phyloP scores from a whole-genome alignment of 169 alveolate genomes.

The Eimeria zaria region DNA sequence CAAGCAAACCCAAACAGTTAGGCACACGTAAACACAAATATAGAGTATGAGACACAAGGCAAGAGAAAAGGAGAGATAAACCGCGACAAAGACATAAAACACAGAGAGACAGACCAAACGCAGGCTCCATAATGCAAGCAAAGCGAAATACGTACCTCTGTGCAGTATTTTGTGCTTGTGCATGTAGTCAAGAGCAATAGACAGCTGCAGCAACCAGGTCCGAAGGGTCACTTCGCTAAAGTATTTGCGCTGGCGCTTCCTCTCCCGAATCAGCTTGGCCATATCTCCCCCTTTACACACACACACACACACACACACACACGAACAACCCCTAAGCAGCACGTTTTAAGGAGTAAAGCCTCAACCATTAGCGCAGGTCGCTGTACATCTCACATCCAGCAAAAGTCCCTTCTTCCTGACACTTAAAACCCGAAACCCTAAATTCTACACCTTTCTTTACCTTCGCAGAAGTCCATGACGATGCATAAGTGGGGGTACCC shows the following conservation, averaged over 20 bases:
- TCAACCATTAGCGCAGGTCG: not conserved
- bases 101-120: too few relatives aligned
- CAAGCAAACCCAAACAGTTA: not conserved
- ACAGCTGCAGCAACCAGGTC: constrained; percentile 94
- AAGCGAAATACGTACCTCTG: constrained; percentile 89
- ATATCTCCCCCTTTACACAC: constrained; percentile 83
- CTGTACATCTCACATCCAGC: not conserved
- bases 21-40: not conserved
- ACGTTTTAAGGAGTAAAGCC: not conserved
- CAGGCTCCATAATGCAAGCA: too few relatives aligned
- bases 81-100: not conserved
- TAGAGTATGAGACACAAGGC: not conserved
- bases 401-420: not conserved
- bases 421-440: not conserved
- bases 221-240: constrained; percentile 92
- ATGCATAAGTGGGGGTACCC: constrained; percentile 90
- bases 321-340: not conserved
- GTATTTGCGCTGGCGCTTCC: constrained; percentile 59
- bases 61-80: not conserved
- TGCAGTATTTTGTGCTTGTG: constrained; percentile 95
- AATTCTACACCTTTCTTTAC: constrained; percentile 88
- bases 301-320: not conserved
- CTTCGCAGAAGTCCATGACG: constrained; percentile 96
- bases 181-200: constrained; percentile 92
- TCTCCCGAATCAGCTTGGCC: constrained; percentile 62